Evolutionary conservation across 2,329 filamentous ascomycete genomes (phyloP).

Genomic region (Cercospora berteroae): DNA sequence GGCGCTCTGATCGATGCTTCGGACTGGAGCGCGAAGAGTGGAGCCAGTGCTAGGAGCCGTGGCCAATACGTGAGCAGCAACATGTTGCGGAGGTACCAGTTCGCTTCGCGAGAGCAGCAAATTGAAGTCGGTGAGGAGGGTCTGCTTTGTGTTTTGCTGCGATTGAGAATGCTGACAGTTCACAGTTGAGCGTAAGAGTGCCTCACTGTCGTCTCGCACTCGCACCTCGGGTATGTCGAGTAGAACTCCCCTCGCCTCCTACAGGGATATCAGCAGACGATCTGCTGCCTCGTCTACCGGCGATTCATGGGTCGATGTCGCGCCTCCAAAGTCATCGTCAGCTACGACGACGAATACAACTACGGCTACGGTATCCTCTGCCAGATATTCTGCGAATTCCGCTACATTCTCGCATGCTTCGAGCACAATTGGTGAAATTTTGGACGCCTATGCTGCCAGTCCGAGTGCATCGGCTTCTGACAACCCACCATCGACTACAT

Average conservation of each 20-base stretch:
- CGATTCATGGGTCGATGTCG: background rate
- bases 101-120: slow-evolving; percentile 8
- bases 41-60: slow-evolving; percentile 10
- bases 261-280: background rate
- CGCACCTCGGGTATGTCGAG: background rate
- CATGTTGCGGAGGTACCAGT: slow-evolving; percentile 16
- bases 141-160: background rate
- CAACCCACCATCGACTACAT: background rate
- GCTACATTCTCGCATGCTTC: background rate
- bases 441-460: background rate
- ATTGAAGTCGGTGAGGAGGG: slow-evolving; percentile 6
- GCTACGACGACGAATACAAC: background rate
- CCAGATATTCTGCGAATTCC: background rate
- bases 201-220: background rate
- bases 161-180: background rate
- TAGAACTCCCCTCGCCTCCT: background rate
- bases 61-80: slow-evolving; percentile 8
- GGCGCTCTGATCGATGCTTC: slow-evolving; percentile 4
- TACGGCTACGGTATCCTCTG: background rate
- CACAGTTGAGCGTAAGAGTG: slow-evolving; percentile 12
- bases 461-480: background rate
- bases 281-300: background rate
- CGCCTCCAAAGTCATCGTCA: background rate
- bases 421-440: background rate
- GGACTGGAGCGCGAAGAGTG: background rate